Evolutionary conservation across 352 stramenopile species (phyloP).

Genomic region (Pythium chondricola): DNA sequence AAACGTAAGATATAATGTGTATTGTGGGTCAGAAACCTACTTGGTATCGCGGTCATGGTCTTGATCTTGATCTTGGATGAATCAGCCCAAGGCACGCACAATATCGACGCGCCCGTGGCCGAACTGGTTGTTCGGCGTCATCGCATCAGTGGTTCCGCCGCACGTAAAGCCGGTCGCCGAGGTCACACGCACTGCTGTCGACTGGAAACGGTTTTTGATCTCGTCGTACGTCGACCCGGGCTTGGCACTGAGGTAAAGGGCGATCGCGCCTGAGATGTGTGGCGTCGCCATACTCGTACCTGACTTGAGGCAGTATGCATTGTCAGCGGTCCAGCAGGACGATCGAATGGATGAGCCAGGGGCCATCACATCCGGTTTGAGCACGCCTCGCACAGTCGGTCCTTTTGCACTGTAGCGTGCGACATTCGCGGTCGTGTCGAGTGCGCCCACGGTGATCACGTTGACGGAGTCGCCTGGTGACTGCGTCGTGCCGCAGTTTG

Average conservation of each 20-base stretch:
- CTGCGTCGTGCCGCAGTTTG: slow-evolving; percentile 1
- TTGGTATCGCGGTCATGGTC: too few relatives aligned
- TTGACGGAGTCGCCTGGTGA: slow-evolving; percentile 12
- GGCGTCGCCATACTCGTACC: slow-evolving; percentile 27
- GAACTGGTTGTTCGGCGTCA: slow-evolving; percentile 23
- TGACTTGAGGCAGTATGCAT: slow-evolving; percentile 7
- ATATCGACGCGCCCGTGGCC: slow-evolving; percentile 24
- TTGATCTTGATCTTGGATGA: too few relatives aligned
- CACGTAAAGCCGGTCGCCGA: too few relatives aligned
- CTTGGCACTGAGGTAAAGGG: slow-evolving; percentile 18
- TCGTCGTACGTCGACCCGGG: slow-evolving; percentile 10
- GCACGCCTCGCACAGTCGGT: not conserved
- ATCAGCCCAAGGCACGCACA: too few relatives aligned
- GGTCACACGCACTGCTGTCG: not conserved
- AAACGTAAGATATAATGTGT: too few relatives aligned
- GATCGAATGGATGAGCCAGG: slow-evolving; percentile 10
- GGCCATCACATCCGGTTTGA: slow-evolving; percentile 23
- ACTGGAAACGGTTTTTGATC: not conserved
- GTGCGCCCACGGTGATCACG: slow-evolving; percentile 18
- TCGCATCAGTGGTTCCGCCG: slow-evolving; percentile 7
- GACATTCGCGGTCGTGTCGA: slow-evolving; percentile 4
- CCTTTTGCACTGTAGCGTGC: slow-evolving; percentile 11
- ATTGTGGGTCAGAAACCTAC: too few relatives aligned
- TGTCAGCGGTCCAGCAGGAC: slow-evolving; percentile 7
- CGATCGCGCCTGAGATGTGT: slow-evolving; percentile 20